These are phyloP conservation scores for Chamaenerion angustifolium DNA, from an alignment of 345 rosid genomes.

Conservation along the genomic window DNA sequence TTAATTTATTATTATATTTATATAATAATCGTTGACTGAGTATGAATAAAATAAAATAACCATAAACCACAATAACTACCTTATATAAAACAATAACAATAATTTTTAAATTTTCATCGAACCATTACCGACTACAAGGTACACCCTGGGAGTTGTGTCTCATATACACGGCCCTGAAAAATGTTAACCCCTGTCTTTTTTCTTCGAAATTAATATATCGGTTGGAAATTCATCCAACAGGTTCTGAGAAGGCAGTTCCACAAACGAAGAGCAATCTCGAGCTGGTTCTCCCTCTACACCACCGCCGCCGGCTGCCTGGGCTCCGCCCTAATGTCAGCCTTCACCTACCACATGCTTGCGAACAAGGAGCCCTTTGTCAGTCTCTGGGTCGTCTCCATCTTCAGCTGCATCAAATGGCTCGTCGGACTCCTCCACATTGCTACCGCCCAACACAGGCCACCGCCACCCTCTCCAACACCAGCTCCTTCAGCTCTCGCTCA, in stretches of 20 bases:
- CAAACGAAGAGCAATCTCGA: conserved; percentile 20
- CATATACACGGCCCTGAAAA: too few relatives aligned
- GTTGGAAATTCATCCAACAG: neutral
- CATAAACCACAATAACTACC: too few relatives aligned
- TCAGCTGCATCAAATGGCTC: conserved; percentile 49
- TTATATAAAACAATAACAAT: too few relatives aligned
- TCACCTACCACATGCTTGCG: conserved; percentile 38
- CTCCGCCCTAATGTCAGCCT: conserved; percentile 31
- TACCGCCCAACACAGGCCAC: conserved; percentile 7
- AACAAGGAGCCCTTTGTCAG: conserved; percentile 13
- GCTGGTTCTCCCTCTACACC: conserved; percentile 43
- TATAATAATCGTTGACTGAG: too few relatives aligned
- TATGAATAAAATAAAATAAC: too few relatives aligned
- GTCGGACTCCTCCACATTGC: conserved; percentile 21
- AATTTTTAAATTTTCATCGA: too few relatives aligned
- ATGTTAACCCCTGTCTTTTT: too few relatives aligned
- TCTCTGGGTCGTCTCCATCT: conserved; percentile 52
- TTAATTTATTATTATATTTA: too few relatives aligned
- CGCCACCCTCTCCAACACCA: neutral
- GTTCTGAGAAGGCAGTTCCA: conserved; percentile 13
- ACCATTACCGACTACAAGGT: too few relatives aligned
- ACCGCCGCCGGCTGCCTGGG: conserved; percentile 38
- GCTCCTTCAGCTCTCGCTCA: neutral
- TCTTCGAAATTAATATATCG: too few relatives aligned
- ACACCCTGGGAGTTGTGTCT: too few relatives aligned